Base-by-base conservation (phyloP, 805 yeast genomes). In the Candida ovalis region DNA sequence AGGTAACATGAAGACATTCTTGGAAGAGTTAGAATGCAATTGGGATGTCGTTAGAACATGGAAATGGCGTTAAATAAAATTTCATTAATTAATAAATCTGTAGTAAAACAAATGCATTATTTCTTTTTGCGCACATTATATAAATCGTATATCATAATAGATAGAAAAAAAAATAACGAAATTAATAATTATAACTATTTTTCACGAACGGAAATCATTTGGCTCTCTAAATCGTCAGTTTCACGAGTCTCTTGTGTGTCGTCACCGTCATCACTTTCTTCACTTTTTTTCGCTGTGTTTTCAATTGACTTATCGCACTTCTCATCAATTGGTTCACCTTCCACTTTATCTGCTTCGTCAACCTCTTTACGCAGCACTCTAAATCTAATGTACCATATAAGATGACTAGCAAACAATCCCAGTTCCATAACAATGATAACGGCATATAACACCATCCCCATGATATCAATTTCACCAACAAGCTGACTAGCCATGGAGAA, bases 381-480 rank as follows among this genome's bases (percentile, higher is more conserved):
- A 51, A 76, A 71, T 50, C 84, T 60, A 22, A 80, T 50, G 56
- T 73, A 71, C 97, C 97, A 90, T 6, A 86, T 70, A 3, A 75
- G 59, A 48, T 90, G 97, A 44, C 91, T 81, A 0, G 68, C 22
- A 58, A 84, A 83, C 7, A 92, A 83, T 0, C 97, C 97, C 1
- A 81, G 41, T 61, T 92, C 98, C 69, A 90, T 61, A 0, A 67
- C 84, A 8, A 89, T 76, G 22, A 91, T 89, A 27, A 89, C 72
- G 8, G 82, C 78, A 62, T 90, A 92, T 37, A 90, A 72, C 0
- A 86, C 74, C 61, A 88, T 76, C 38, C 97, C 95, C 78, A 92
- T 75, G 15, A 81, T 62, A 64, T 92, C 97, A 63, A 86, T 63
- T 24, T 71, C 72, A 3, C 84, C 96, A 21, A 82, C 75, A 4